These are phyloP conservation scores for Cucurbitaria berberidis DNA, from an alignment of 2,329 filamentous ascomycete genomes.

Conservation along the genomic window DNA sequence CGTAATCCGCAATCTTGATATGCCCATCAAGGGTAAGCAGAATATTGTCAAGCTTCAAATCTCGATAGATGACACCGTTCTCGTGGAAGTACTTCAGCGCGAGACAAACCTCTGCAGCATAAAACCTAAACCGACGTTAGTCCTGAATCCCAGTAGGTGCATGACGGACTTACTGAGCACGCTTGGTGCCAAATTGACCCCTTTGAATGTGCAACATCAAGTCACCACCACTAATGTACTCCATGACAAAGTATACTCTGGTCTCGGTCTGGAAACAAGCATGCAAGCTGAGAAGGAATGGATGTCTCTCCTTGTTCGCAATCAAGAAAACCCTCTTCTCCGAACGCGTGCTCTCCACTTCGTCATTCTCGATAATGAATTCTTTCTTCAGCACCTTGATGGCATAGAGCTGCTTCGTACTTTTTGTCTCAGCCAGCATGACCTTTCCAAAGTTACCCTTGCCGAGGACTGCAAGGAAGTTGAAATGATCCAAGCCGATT, in stretches of 20 bases:
- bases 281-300: conserved; percentile 92
- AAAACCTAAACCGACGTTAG: conserved; percentile 68
- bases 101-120: conserved; percentile 95
- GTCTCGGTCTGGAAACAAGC: conserved; percentile 99
- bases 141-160: neutral
- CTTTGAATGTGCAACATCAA: conserved; percentile 99
- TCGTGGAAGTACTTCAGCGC: conserved; percentile 99
- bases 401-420: conserved; percentile 87
- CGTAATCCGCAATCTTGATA: conserved; percentile 98
- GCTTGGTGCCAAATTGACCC: conserved; percentile 92
- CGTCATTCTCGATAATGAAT: conserved; percentile 99
- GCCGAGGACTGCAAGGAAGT: conserved; percentile 95
- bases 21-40: conserved; percentile 92
- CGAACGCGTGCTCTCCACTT: conserved; percentile 96
- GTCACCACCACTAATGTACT: conserved; percentile 98
- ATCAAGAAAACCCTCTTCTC: conserved; percentile 98
- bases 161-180: conserved; percentile 76
- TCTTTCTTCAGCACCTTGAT: conserved; percentile 99
- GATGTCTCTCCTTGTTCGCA: conserved; percentile 95
- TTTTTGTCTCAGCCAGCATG: conserved; percentile 98
- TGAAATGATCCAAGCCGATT: conserved; percentile 97
- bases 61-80: conserved; percentile 95
- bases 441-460: conserved; percentile 99
- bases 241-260: conserved; percentile 98
- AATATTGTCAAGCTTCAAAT: conserved; percentile 85